Base-by-base conservation (phyloP, 2,329 filamentous ascomycete genomes). In the Xylariaceae sp. region DNA sequence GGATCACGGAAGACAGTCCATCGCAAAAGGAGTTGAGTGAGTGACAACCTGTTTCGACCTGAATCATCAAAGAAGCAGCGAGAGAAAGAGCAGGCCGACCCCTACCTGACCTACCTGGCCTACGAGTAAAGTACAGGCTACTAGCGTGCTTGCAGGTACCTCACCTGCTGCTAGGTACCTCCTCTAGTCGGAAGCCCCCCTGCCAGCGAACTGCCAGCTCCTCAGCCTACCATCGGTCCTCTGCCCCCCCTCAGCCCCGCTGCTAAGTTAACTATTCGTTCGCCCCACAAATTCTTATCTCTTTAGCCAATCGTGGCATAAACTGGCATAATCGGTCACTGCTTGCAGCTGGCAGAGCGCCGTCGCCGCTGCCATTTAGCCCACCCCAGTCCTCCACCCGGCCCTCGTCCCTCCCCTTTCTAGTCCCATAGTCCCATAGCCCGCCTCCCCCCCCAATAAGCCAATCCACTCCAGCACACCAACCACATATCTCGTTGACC, bases 401-500 rank as follows among this genome's bases (percentile, higher is more conserved):
- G 57, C 59, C 53, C 63, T 66, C 65, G 65, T 67, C 67, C 67
- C 67, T 68, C 67, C 67, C 66, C 65, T 68, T 69, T 66, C 66
- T 63, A 65, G 63, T 65, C 61, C 63, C 64, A 45, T 45, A 51
- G 49, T 51, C 67, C 64, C 23, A 30, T 30, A 30, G 59, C 64
- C 64, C 37, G 54, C 44, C 57, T 57, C 60, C 60, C 60, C 58
- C 39, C 45, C 63, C 51, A 9, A 41, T 10, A 10, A 41, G 10
- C 41, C 41, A 45, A 45, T 45, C 41, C 41, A n/a, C 9, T 56
- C 60, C 61, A 65, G 61, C 61, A 67, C 63, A 62, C 64, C 65
- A 70, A 65, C 63, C 66, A 70, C 68, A 64, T 61, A 63, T 61
- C 64, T 63, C 60, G 57, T 58, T 59, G 55, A 61, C 62, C 59